Evolutionary conservation across 2,329 filamentous ascomycete genomes (phyloP), one percentile per base, ranked within the genome.

Genomic region (Fusarium subglutinans): DNA sequence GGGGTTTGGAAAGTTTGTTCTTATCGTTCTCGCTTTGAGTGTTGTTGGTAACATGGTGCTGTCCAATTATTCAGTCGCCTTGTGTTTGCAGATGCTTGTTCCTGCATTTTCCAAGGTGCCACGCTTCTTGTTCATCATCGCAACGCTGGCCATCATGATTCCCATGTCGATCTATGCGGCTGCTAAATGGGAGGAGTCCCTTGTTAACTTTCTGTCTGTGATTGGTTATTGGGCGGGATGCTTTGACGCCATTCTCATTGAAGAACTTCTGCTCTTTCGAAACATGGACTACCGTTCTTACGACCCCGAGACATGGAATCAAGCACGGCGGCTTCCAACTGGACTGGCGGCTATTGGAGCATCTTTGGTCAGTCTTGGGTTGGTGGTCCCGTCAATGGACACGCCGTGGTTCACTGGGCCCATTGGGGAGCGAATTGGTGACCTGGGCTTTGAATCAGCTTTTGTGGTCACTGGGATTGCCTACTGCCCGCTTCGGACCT

Each of bases 171-270:
- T 86, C 26, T 80, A 85, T 69, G 83, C 86, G 7, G 82, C 84
- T 24, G 75, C 67, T n/a, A 76, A 83, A 53, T 87, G 85, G 77
- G 83, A 82, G 54, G 71, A 79, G 30, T 85, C 80, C 14, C 80
- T 87, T 15, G 80, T 83, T 58, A 86, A 86, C 63, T 85, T 87
- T 50, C 76, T 87, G 13, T 78, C 81, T 0, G 71, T 87, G 33
- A 86, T 86, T 63, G 84, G 83, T 43, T 87, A 87, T 73, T 87
- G 85, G 85, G 81, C 80, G 2, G 83, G 83, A 6, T 84, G 83
- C 30, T 87, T 86, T 62, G 77, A 85, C 33, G 84, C 81, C 7
- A 78, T 86, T 15, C 64, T 86, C 6, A 73, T 86, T 35, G 78
- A 80, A 30, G 86, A 87, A 76, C 77, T 86, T n/a, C 72, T 86